phyloP scores from a whole-genome alignment of 2,329 filamentous ascomycete genomes.

The Trichoderma sp. region DNA sequence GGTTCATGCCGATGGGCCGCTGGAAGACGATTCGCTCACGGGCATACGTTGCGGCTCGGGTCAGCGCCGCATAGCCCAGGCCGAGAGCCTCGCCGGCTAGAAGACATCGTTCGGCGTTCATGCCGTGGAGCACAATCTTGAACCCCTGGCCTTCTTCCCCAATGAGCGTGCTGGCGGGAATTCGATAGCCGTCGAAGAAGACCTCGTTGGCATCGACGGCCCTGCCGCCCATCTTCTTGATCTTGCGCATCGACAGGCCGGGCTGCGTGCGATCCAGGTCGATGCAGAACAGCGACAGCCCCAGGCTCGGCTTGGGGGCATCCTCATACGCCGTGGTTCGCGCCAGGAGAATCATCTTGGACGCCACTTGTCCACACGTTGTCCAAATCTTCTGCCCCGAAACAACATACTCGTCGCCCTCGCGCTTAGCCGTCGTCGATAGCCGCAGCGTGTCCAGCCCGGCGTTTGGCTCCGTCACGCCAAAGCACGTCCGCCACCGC shows the following conservation, averaged over 20 bases:
- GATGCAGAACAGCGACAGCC: conserved; percentile 77
- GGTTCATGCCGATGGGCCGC: conserved; percentile 64
- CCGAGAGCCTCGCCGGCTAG: conserved; percentile 77
- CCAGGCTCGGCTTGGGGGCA: conserved; percentile 67
- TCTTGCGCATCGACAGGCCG: conserved; percentile 63
- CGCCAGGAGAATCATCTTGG: conserved; percentile 79
- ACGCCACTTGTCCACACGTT: conserved; percentile 76
- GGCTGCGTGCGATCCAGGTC: conserved; percentile 62
- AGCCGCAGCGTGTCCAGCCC: conserved; percentile 75
- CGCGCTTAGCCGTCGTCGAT: conserved; percentile 56
- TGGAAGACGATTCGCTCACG: conserved; percentile 63
- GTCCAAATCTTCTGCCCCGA: conserved; percentile 89
- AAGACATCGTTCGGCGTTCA: conserved; percentile 75
- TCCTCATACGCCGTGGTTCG: conserved; percentile 69
- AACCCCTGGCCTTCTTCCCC: conserved; percentile 75
- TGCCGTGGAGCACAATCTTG: conserved; percentile 72
- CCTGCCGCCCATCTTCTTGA: conserved; percentile 81
- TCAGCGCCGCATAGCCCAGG: conserved; percentile 68
- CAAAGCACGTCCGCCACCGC: conserved; percentile 71
- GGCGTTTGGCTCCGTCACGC: conserved; percentile 79
- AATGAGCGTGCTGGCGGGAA: conserved; percentile 62
- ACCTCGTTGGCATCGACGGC: conserved; percentile 84
- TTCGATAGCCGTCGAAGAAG: conserved; percentile 76
- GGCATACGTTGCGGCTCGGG: conserved; percentile 62
- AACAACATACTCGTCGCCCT: conserved; percentile 61